Percentiles rank a stretch among this genome's conserved stretches.
Conservation (phyloP, 78 protist genomes). For the Pigoraptor vietnamica region DNA sequence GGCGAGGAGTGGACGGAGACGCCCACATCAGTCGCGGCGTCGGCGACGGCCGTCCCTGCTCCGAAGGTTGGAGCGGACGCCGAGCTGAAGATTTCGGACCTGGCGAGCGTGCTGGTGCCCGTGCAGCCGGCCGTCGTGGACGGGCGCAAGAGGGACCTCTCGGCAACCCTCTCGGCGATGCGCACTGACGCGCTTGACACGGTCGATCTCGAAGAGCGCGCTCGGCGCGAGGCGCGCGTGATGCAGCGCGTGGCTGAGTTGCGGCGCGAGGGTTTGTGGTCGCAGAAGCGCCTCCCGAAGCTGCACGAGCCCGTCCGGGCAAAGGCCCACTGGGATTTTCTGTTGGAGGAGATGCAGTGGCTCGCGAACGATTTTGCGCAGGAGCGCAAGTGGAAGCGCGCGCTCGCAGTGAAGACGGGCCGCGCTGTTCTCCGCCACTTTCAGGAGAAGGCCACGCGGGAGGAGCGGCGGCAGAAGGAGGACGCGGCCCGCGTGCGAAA, state of each 20-base stretch:
- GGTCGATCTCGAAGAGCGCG: neutral
- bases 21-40: neutral
- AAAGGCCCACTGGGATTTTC: constrained; percentile 71
- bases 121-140: neutral
- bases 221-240: neutral
- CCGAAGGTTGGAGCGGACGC: neutral
- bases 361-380: constrained; percentile 59
- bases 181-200: neutral
- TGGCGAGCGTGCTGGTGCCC: neutral
- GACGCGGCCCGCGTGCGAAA: constrained; percentile 31
- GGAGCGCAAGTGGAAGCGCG: constrained; percentile 40
- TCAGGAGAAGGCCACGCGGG: neutral
- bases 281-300: constrained; percentile 19
- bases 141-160: neutral
- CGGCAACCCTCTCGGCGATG: neutral
- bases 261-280: constrained; percentile 38
- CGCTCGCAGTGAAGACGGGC: constrained; percentile 27
- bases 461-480: constrained; percentile 18
- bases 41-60: neutral
- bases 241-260: constrained; percentile 32
- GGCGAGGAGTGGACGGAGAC: neutral
- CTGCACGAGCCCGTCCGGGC: constrained; percentile 65
- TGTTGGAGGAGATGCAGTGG: constrained; percentile 68
- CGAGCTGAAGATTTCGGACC: neutral
- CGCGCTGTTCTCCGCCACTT: constrained; percentile 3